A percentile compares a stretch with the other conserved stretches of the same genome.
Evolutionary conservation across 2,329 filamentous ascomycete genomes (phyloP).

Genomic region (Colletotrichum salicis): DNA sequence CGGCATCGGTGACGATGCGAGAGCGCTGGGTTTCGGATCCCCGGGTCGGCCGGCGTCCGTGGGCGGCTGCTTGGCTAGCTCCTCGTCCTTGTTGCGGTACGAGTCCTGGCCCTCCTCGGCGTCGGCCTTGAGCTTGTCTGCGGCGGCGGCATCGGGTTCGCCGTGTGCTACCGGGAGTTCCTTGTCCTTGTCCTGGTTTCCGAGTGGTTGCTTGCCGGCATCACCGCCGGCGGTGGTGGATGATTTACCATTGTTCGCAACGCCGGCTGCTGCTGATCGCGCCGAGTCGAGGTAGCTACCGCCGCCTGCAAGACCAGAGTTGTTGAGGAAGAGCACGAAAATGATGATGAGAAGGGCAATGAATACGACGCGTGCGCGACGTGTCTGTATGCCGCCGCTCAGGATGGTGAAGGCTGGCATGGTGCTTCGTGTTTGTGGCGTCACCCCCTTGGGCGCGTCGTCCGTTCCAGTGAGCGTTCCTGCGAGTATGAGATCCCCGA

Average conservation of each 20-base stretch:
- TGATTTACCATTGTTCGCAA: not conserved
- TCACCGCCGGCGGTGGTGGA: not conserved
- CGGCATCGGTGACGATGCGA: not conserved
- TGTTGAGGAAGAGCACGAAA: slow-evolving; percentile 18
- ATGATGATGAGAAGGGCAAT: slow-evolving; percentile 16
- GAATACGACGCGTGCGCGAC: slow-evolving; percentile 20
- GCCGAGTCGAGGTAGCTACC: slow-evolving; percentile 3
- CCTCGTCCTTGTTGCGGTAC: slow-evolving; percentile 31
- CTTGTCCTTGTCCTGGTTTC: slow-evolving; percentile 17
- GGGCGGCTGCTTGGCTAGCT: slow-evolving; percentile 13
- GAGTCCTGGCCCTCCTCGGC: slow-evolving; percentile 23
- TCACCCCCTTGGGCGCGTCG: not conserved
- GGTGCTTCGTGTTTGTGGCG: not conserved
- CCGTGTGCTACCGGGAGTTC: slow-evolving; percentile 7
- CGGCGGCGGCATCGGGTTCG: slow-evolving; percentile 15
- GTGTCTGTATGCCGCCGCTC: slow-evolving; percentile 5
- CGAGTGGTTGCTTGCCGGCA: not conserved
- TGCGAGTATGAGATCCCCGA: too few relatives aligned
- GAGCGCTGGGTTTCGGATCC: not conserved
- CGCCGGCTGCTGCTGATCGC: not conserved
- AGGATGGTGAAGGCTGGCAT: slow-evolving; percentile 29
- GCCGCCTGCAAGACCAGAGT: slow-evolving; percentile 6
- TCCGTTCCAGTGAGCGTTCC: not conserved
- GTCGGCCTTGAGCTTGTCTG: slow-evolving; percentile 25
- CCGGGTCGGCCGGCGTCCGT: not conserved